Percentiles rank a stretch among this genome's conserved stretches.
phyloP scores from a whole-genome alignment of 2,329 filamentous ascomycete genomes.

The Paradendryphiella salina region DNA sequence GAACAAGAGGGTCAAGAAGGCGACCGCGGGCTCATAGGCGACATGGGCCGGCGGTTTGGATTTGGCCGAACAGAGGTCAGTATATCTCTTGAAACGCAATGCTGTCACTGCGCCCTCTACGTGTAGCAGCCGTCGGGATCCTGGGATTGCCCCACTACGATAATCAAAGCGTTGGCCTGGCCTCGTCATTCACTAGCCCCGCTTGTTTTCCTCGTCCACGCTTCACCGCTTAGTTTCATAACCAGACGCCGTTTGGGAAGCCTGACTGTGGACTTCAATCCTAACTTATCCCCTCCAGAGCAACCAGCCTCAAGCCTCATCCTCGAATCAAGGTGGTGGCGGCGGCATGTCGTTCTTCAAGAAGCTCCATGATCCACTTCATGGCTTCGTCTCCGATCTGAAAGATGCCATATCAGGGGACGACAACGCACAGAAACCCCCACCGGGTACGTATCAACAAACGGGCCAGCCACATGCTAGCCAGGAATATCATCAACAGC shows the following conservation, averaged over 20 bases:
- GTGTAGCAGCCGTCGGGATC: conserved; percentile 16
- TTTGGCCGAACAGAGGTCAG: conserved; percentile 41
- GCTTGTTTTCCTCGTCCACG: conserved; percentile 1
- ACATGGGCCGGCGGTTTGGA: conserved; percentile 55
- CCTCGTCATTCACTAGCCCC: conserved; percentile 10
- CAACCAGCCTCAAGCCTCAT: conserved; percentile 29
- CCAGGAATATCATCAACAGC: conserved; percentile 49
- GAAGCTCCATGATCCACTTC: conserved; percentile 58
- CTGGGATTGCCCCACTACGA: conserved; percentile 17
- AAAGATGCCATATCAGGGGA: conserved; percentile 55
- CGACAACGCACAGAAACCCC: conserved; percentile 51
- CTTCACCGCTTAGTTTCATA: conserved; percentile 7
- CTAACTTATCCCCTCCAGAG: conserved; percentile 15
- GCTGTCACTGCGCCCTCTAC: conserved; percentile 20
- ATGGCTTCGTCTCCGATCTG: conserved; percentile 56
- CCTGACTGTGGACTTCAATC: neutral
- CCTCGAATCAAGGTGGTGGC: conserved; percentile 33
- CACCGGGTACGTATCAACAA: conserved; percentile 33
- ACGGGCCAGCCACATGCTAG: conserved; percentile 29
- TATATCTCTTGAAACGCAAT: conserved; percentile 23
- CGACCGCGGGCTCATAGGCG: conserved; percentile 57
- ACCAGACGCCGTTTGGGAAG: neutral
- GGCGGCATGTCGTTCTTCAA: conserved; percentile 54
- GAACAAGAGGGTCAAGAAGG: conserved; percentile 45
- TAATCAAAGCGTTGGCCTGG: conserved; percentile 18